A percentile compares a stretch with the other conserved stretches of the same genome.
Evolutionary conservation across 2,329 filamentous ascomycete species (phyloP).

Genomic region (Fusarium marasasianum): DNA sequence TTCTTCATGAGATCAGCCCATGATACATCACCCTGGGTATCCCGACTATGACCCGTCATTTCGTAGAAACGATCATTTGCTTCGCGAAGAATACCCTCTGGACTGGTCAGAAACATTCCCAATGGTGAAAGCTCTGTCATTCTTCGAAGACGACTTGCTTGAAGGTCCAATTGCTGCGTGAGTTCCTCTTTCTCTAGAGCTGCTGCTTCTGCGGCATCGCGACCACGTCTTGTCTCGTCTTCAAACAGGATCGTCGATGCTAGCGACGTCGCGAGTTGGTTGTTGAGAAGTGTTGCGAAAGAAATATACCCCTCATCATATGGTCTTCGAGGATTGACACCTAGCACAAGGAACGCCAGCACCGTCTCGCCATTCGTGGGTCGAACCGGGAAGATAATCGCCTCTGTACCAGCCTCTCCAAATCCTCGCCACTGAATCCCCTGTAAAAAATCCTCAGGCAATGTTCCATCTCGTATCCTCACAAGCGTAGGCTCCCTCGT

Average conservation of each 20-base stretch:
- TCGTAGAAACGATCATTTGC: conserved; percentile 59
- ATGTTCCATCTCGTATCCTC: conserved; percentile 56
- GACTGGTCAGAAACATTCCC: conserved; percentile 52
- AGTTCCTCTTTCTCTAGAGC: conserved; percentile 48
- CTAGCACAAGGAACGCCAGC: conserved; percentile 72
- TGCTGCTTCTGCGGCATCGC: conserved; percentile 48
- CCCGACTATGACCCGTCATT: conserved; percentile 54
- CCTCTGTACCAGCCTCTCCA: conserved; percentile 66
- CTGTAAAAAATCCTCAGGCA: conserved; percentile 66
- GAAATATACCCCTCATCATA: conserved; percentile 75
- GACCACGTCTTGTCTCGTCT: conserved; percentile 66
- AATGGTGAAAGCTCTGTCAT: conserved; percentile 51
- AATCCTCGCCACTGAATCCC: conserved; percentile 70
- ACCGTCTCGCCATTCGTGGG: conserved; percentile 70
- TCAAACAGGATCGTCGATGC: conserved; percentile 73
- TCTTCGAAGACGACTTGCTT: conserved; percentile 48
- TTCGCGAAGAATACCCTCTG: conserved; percentile 53
- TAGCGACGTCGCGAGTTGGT: conserved; percentile 67
- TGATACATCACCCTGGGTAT: conserved; percentile 51
- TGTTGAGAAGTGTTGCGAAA: conserved; percentile 59
- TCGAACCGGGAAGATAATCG: conserved; percentile 74
- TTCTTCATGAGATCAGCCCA: conserved; percentile 54
- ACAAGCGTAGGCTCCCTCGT: conserved; percentile 50
- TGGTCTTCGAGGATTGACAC: conserved; percentile 72
- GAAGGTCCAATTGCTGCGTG: conserved; percentile 47